Conservation (phyloP, 345 rosid species). For the Dovyalis caffra region DNA sequence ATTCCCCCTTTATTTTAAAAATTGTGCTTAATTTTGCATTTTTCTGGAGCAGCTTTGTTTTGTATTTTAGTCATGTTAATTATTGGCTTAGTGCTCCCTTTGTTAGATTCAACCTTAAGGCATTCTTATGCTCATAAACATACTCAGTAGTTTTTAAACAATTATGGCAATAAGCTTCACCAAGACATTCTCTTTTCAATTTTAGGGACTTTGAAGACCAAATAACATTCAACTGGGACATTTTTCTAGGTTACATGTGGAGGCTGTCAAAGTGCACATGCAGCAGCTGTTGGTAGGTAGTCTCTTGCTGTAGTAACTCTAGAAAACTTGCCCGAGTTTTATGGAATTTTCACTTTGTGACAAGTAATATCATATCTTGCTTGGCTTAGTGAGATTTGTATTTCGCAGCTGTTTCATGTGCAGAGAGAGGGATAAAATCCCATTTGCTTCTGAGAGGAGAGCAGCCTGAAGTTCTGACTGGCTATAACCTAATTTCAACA, state of each 20-base stretch:
- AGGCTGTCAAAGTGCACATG: slow-evolving; percentile 92
- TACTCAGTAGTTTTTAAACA: not conserved
- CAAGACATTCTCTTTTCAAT: slow-evolving; percentile 4
- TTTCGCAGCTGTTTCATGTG: slow-evolving; percentile 82
- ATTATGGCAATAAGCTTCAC: not conserved
- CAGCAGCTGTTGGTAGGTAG: slow-evolving; percentile 78
- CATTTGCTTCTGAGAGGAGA: slow-evolving; percentile 89
- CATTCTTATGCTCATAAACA: not conserved
- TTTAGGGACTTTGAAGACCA: slow-evolving; percentile 12
- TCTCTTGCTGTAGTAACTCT: not conserved
- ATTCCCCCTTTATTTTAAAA: not conserved
- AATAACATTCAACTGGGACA: slow-evolving; percentile 29
- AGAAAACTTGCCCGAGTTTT: slow-evolving; percentile 4
- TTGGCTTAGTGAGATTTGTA: slow-evolving; percentile 9
- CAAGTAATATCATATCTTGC: not conserved
- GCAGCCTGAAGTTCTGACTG: slow-evolving; percentile 74
- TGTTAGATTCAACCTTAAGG: not conserved
- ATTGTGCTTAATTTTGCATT: not conserved
- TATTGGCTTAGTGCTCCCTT: not conserved
- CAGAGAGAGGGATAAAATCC: slow-evolving; percentile 77
- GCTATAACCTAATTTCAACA: slow-evolving; percentile 75
- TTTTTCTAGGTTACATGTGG: slow-evolving; percentile 88
- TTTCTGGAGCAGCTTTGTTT: not conserved
- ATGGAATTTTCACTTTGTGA: not conserved
- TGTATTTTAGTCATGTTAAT: not conserved